Base-by-base conservation (phyloP, 1,284 basidiomycete species). In the Ganoderma leucocontextum region DNA sequence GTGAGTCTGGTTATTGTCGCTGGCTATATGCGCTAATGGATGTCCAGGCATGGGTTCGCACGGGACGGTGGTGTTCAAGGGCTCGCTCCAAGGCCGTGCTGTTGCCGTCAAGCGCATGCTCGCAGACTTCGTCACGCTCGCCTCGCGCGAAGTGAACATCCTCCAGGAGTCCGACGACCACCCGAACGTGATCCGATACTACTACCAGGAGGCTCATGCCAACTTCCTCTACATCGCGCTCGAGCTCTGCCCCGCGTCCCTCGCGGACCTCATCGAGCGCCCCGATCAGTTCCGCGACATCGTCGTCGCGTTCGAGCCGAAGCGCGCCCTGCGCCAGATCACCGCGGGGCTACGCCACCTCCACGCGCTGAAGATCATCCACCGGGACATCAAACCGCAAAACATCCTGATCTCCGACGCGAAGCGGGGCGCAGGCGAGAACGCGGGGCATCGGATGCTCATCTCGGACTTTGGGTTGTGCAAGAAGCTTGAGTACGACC, bases 341-440 rank as follows among this genome's bases (percentile, higher is more conserved):
- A 91, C 96, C 0, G 89, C 91, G 15, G 97, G 97, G 3, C 79
- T 99, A 66, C 87, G 91, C 64, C 96, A 99, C 80, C 84, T 99
- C 10, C 97, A 99, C 78, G 93, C 89, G 33, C 89, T 99, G 76
- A 98, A 98, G 81, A 95, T 99, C 73, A 92, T 99, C 29, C 98
- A 99, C 82, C 91, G 98, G 36, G 97, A 99, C 79, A 98, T 99
- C 81, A 99, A 99, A 78, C 97, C 97, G 4, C 97, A 98, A 80
- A 99, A 99, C 78, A 99, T 99, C 66, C 87, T 99, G 9, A 88
- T 99, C n/a, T 95, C 93, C 7, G 82, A 84, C 33, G 87, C 89
- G 19, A 92, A 91, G 76, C 83, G 86, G 65, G 86, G 88, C 29
- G 78, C 78, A 41, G 81, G 82, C n/a, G 80, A 79, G 72, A 82